phyloP scores from a whole-genome alignment of 306 rosid species.

The Purshia tridentata region DNA sequence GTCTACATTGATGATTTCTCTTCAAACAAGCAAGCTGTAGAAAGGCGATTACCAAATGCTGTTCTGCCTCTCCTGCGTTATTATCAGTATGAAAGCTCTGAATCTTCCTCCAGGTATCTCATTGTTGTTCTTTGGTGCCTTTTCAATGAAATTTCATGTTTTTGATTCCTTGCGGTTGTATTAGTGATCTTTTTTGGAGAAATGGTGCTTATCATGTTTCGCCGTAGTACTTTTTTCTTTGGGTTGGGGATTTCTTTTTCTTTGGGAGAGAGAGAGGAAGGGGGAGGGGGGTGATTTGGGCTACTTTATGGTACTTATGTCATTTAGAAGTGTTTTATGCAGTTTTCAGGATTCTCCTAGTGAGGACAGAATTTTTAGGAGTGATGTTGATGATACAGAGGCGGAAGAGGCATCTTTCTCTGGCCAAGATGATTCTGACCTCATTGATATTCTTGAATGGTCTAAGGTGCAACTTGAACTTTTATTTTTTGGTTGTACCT shows the following conservation, averaged over 20 bases:
- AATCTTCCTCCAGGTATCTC: constrained; percentile 88
- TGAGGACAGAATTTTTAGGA: constrained; percentile 88
- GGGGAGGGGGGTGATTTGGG: neutral
- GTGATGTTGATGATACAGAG: constrained; percentile 92
- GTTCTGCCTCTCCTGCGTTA: constrained; percentile 79
- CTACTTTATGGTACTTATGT: neutral
- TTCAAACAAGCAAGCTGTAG: constrained; percentile 61
- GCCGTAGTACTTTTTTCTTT: neutral
- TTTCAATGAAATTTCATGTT: neutral
- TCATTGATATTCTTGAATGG: constrained; percentile 87
- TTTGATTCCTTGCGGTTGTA: neutral
- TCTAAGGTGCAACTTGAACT: constrained; percentile 60
- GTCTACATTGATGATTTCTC: constrained; percentile 50
- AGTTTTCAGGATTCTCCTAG: constrained; percentile 97
- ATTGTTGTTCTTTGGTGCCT: constrained; percentile 26
- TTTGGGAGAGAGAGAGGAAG: too few species aligned
- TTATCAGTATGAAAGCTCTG: constrained; percentile 96
- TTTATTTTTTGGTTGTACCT: constrained; percentile 18
- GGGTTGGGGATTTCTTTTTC: neutral
- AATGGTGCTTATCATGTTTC: neutral
- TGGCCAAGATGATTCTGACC: constrained; percentile 93
- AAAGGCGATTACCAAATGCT: constrained; percentile 73
- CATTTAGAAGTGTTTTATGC: constrained; percentile 33
- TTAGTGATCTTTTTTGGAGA: neutral
- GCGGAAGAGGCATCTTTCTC: constrained; percentile 91